Base-by-base conservation (phyloP, 164 flowering plant species). In the Santalum album region DNA sequence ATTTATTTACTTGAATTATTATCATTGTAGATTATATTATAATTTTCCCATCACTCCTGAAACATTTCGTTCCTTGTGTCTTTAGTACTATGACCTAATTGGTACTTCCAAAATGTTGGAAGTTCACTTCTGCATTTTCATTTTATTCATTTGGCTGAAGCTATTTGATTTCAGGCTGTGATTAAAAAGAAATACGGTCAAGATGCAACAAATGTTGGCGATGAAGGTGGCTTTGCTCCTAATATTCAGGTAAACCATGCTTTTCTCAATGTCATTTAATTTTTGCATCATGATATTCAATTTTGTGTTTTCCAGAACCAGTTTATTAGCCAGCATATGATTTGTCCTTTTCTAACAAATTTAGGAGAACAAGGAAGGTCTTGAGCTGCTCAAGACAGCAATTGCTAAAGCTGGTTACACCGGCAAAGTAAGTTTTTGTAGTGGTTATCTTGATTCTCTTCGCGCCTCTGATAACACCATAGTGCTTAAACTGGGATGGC, bases 181-280 rank as follows among this genome's bases (percentile, higher is more conserved):
- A 88, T 88, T 51, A 88, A 88, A 53, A 88, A 88, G 88, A 88
- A 85, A 56, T 88, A 88, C 35, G 96, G 94, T 25, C 96, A 88
- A 59, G 96, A 88, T 73, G 94, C 96, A 24, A 85, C 92, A 29
- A 88, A 88, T 71, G 96, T 88, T 67, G 96, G 96, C 68, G 96
- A 88, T 76, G 96, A 88, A 77, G 96, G 96, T 71, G 96, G 96
- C 42, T 88, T 88, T 73, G 96, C 96, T 64, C 96, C 96, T 40
- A 88, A 88, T 54, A 87, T 87, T 59, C 96, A 81, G 86, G 92
- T 85, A 17, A 43, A 22, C 2, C 18, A 16, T 3, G 6, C 49
- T 50, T 27, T 9, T 45, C 16, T 43, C 24, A 52, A n/a, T 15
- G 27, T 1, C 34, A 29, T 3, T 29, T 3, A 4, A 3, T 4